Evolutionary conservation across 2,329 filamentous ascomycete species (phyloP), one percentile per base, ranked within the genome.

Genomic region (Fusarium chaquense): DNA sequence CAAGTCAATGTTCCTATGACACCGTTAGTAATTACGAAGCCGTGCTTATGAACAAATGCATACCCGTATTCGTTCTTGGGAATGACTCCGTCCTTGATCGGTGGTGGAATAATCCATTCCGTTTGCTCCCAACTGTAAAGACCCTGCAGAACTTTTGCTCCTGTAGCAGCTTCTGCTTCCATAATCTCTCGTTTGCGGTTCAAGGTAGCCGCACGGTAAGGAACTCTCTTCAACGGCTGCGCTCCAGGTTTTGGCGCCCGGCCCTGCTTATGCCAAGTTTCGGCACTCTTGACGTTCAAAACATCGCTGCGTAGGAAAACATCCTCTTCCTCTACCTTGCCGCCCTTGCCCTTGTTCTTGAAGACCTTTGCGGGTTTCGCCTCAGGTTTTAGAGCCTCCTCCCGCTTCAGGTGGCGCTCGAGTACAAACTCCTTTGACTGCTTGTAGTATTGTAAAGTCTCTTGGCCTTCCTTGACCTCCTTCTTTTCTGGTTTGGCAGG

Each of bases 241-340:
- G 91, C 89, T 5, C 92, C 93, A 0, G 84, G 76, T 28, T 87
- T 86, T 5, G 96, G 89, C 28, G 90, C 91, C 13, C 95, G 88
- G 0, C 96, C 96, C 83, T 98, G 95, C 78, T 98, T 98, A 78
- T 98, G 96, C 96, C 96, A 99, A 2, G 93, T 97, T 78, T 99
- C 96, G 2, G 92, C 91, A 30, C 93, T 97, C 79, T 97, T 94
- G 78, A 97, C 97, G 40, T 87, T 85, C 4, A 94, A 89, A 0
- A 98, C 89, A 70, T 98, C 94, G 55, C 87, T 86, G 35, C 95
- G 90, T 1, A 86, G 86, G 76, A 89, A 98, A 0, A 98, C 93
- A 1, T 93, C 90, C 77, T 97, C 93, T 62, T 92, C 88, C 45
- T 91, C 91, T 4, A 86, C 81, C 47, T 90, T 91, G 45, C 89